Percentiles rank a stretch among this genome's conserved stretches.
phyloP scores from a whole-genome alignment of 176 grass and related monocot species.

The Oryza australiensis region DNA sequence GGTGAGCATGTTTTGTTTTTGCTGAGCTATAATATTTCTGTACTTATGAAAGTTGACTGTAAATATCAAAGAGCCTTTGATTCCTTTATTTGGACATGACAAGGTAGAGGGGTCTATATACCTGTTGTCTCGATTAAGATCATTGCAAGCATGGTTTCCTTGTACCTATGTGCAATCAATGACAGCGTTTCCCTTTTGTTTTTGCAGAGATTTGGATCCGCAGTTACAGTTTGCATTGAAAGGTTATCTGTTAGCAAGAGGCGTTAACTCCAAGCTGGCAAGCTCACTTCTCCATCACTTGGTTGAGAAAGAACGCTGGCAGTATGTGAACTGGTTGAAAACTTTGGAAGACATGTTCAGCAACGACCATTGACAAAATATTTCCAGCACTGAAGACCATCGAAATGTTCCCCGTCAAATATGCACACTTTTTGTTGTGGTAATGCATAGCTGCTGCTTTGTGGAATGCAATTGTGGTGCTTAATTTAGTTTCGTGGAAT shows the following conservation, averaged over 20 bases:
- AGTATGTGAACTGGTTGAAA: slow-evolving; percentile 66
- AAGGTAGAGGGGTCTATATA: neutral
- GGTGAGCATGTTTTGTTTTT: neutral
- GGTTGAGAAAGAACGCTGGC: slow-evolving; percentile 53
- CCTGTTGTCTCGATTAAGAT: no score
- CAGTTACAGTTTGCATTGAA: slow-evolving; percentile 47
- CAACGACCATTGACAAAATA: slow-evolving; percentile 28
- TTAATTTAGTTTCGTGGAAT: neutral
- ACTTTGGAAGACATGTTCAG: slow-evolving; percentile 42
- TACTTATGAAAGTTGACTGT: neutral
- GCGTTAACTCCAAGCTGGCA: slow-evolving; percentile 48
- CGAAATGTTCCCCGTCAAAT: neutral
- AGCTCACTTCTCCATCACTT: slow-evolving; percentile 50
- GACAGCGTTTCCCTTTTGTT: slow-evolving; percentile 3
- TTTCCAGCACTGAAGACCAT: neutral
- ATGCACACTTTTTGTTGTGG: neutral
- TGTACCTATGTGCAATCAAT: neutral
- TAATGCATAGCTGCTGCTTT: neutral
- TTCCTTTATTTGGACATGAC: neutral
- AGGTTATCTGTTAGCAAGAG: slow-evolving; percentile 59
- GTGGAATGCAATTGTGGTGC: neutral
- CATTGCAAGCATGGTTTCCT: neutral
- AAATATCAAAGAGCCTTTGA: neutral
- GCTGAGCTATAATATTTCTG: neutral
- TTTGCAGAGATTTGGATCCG: slow-evolving; percentile 59